Evolutionary conservation across 768 basidiomycete species (phyloP).

Genomic region (Tricholoma flavovirens): DNA sequence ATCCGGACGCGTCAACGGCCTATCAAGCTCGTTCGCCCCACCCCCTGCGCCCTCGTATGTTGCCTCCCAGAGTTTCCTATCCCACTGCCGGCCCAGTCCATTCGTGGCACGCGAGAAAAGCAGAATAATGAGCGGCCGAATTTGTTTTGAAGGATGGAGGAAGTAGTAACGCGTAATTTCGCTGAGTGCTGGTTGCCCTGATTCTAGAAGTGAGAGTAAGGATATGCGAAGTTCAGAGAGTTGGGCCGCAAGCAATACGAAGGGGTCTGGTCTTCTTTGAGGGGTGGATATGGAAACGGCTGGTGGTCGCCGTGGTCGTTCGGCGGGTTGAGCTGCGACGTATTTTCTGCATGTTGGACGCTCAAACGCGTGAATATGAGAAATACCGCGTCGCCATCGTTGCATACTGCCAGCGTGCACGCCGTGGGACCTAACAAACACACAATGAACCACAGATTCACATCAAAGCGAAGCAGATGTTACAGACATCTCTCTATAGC

Average conservation of each 20-base stretch:
- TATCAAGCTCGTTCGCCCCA: slow-evolving; percentile 55
- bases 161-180: slow-evolving; percentile 93
- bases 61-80: slow-evolving; percentile 49
- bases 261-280: slow-evolving; percentile 49
- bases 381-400: slow-evolving; percentile 10
- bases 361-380: slow-evolving; percentile 6
- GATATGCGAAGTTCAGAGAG: slow-evolving; percentile 61
- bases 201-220: slow-evolving; percentile 70
- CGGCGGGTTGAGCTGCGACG: neutral
- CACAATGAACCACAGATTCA: neutral
- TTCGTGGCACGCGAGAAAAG: slow-evolving; percentile 88
- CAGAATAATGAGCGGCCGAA: slow-evolving; percentile 82
- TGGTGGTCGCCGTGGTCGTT: neutral
- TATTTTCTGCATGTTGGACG: slow-evolving; percentile 7
- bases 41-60: slow-evolving; percentile 45
- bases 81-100: slow-evolving; percentile 67
- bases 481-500: neutral
- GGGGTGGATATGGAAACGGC: neutral
- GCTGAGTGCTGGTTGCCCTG: slow-evolving; percentile 76
- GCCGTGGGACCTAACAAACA: neutral
- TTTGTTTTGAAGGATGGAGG: slow-evolving; percentile 81
- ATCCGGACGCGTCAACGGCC: slow-evolving; percentile 63
- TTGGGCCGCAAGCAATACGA: slow-evolving; percentile 61
- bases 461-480: neutral
- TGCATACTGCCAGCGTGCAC: slow-evolving; percentile 5